phyloP scores from a whole-genome alignment of 176 grass and related monocot species.

The Zoysia japonica region DNA sequence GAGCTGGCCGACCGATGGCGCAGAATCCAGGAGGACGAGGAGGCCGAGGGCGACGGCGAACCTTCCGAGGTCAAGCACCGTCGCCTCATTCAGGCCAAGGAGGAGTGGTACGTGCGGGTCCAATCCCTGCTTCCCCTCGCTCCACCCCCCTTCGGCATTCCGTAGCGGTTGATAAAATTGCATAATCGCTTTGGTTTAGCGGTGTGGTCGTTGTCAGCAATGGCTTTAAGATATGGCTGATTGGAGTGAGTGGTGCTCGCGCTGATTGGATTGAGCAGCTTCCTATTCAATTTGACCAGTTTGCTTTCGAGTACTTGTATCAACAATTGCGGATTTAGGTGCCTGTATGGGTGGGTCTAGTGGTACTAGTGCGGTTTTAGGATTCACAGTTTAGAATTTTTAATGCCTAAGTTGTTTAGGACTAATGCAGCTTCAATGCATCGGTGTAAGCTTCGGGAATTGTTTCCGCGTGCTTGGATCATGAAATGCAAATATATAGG shows the following conservation, averaged over 20 bases:
- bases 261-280: not conserved
- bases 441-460: not conserved
- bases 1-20: conserved; percentile 69
- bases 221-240: conserved; percentile 10
- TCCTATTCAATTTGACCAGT: not conserved
- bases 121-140: not conserved
- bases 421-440: not conserved
- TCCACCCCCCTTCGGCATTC: not conserved
- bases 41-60: conserved; percentile 46
- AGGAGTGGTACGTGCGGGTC: conserved; percentile 63
- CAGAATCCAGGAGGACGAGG: conserved; percentile 68
- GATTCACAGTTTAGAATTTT: not conserved
- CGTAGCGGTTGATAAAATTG: not conserved
- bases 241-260: not conserved
- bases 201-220: too few relatives aligned
- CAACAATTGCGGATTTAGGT: not conserved
- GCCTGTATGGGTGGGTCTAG: not conserved
- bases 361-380: not conserved
- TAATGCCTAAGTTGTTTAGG: not conserved
- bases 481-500: not conserved
- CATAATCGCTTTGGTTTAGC: conserved; percentile 26
- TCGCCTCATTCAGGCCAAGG: conserved; percentile 60
- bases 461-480: not conserved
- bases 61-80: conserved; percentile 39
- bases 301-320: conserved; percentile 20